These are phyloP conservation scores for Filobasidium wieringae DNA, from an alignment of 768 basidiomycete genomes.

Conservation along the genomic window DNA sequence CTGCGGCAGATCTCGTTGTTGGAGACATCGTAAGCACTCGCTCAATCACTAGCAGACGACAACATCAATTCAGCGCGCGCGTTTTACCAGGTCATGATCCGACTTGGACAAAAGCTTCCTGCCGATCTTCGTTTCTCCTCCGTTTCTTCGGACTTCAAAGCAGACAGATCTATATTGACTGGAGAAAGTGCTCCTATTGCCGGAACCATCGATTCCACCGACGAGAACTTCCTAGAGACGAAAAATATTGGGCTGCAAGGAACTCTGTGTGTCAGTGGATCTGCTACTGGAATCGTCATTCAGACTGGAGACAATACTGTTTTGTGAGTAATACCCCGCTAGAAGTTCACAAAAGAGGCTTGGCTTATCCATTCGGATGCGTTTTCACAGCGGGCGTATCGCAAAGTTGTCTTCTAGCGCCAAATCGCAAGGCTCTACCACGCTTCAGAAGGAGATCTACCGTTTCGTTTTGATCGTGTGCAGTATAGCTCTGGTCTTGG, in stretches of 20 bases:
- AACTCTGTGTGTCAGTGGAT: constrained; percentile 30
- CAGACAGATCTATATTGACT: constrained; percentile 57
- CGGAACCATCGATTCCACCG: constrained; percentile 42
- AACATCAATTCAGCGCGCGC: background rate
- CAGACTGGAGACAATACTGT: constrained; percentile 31
- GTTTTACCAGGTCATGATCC: constrained; percentile 5
- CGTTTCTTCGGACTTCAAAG: constrained; percentile 48
- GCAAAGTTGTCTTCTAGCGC: constrained; percentile 46
- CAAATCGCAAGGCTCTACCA: constrained; percentile 42
- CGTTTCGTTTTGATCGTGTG: constrained; percentile 50
- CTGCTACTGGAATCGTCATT: constrained; percentile 28
- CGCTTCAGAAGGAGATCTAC: constrained; percentile 49
- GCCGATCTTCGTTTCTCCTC: constrained; percentile 43
- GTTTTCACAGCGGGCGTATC: constrained; percentile 43
- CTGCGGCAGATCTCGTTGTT: constrained; percentile 31
- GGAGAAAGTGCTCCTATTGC: constrained; percentile 40
- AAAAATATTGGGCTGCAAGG: constrained; percentile 52
- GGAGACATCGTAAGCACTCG: constrained; percentile 29
- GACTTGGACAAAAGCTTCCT: constrained; percentile 30
- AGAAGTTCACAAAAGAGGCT: too few relatives aligned
- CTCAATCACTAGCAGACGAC: background rate
- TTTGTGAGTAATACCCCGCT: constrained; percentile 15
- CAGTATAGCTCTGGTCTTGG: constrained; percentile 42
- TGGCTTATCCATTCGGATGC: too few relatives aligned
- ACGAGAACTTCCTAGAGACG: constrained; percentile 45